phyloP scores from a whole-genome alignment of 148 eudicot genomes.

The Vaccinium myrtillus region DNA sequence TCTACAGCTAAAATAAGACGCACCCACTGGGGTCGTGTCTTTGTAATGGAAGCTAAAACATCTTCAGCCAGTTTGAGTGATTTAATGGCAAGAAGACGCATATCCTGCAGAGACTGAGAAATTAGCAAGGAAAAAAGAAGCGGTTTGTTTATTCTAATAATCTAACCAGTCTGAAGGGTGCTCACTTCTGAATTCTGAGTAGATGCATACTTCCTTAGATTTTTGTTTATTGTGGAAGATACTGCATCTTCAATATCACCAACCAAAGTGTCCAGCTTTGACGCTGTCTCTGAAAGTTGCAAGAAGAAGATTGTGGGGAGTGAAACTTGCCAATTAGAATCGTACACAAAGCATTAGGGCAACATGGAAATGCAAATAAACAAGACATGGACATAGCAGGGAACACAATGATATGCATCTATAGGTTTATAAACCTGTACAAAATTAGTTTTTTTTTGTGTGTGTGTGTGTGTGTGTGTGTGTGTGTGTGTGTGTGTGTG shows the following conservation, averaged over 20 bases:
- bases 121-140: conserved; percentile 6
- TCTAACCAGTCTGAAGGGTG: not conserved
- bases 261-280: conserved; percentile 78
- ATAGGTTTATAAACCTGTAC: not conserved
- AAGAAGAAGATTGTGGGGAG: conserved; percentile 12
- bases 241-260: conserved; percentile 97
- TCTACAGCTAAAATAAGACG: conserved; percentile 87
- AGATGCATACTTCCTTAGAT: conserved; percentile 41
- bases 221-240: conserved; percentile 63
- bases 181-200: conserved; percentile 59
- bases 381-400: not conserved
- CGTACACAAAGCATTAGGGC: not conserved
- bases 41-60: conserved; percentile 55
- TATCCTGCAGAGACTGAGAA: conserved; percentile 45
- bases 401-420: not conserved
- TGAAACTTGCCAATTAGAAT: not conserved
- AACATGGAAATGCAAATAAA: not conserved
- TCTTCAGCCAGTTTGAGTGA: conserved; percentile 65
- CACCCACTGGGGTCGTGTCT: conserved; percentile 73
- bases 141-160: conserved; percentile 2
- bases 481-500: no score
- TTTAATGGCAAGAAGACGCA: conserved; percentile 54
- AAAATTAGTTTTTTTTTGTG: not conserved
- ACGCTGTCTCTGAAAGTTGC: conserved; percentile 65
- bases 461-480: no score